phyloP scores from a whole-genome alignment of 2,329 filamentous ascomycete species.

The Colletotrichum eremochloae region DNA sequence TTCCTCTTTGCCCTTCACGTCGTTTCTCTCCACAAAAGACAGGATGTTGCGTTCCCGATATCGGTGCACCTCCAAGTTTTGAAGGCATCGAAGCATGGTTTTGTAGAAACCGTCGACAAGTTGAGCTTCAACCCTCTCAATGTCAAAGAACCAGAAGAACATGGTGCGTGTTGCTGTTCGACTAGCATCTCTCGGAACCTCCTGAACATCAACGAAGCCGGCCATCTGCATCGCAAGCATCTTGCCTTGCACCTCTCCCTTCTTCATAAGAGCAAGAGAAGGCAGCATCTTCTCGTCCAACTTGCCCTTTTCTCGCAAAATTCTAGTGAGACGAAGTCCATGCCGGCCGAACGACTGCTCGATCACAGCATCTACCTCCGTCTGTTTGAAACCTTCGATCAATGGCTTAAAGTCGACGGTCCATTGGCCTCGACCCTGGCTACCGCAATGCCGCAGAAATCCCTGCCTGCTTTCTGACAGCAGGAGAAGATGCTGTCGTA shows the following conservation, averaged over 20 bases:
- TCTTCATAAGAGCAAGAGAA: constrained; percentile 84
- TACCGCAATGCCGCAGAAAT: constrained; percentile 78
- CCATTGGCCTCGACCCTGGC: constrained; percentile 78
- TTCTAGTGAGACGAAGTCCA: constrained; percentile 85
- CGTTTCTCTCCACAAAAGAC: constrained; percentile 84
- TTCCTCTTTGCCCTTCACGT: constrained; percentile 87
- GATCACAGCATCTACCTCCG: constrained; percentile 86
- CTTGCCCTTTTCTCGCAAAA: constrained; percentile 88
- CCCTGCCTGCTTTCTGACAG: constrained; percentile 77
- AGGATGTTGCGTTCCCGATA: constrained; percentile 79
- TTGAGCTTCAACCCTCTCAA: constrained; percentile 76
- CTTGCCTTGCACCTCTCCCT: constrained; percentile 86
- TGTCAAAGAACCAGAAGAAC: constrained; percentile 93
- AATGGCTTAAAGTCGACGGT: constrained; percentile 85
- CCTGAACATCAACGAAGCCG: constrained; percentile 91
- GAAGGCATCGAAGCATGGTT: constrained; percentile 85
- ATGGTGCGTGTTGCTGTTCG: constrained; percentile 86
- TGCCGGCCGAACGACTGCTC: constrained; percentile 81
- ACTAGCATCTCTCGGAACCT: constrained; percentile 89
- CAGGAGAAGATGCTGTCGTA: constrained; percentile 80
- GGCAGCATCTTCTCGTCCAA: constrained; percentile 94
- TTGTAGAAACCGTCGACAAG: constrained; percentile 89
- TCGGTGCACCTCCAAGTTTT: constrained; percentile 83
- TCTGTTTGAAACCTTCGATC: constrained; percentile 76
- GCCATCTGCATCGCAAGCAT: constrained; percentile 88